Percentiles rank a stretch among this genome's conserved stretches.
phyloP scores from a whole-genome alignment of 495 filamentous ascomycete genomes.

The Tetracladium marchalianum region DNA sequence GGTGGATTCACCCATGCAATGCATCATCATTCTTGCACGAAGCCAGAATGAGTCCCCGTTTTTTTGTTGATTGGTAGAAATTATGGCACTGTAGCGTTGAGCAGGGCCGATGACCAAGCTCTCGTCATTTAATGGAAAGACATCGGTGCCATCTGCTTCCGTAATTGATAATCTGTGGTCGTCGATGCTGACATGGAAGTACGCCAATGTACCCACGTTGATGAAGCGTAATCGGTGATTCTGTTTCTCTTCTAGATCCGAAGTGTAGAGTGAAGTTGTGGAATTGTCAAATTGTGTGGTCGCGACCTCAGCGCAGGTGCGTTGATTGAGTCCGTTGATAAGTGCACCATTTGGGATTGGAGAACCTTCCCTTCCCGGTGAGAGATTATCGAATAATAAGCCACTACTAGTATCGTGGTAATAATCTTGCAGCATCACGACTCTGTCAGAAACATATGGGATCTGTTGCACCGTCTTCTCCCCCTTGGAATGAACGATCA shows the following conservation, averaged over 20 bases:
- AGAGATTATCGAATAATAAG: conserved; percentile 38
- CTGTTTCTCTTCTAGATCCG: conserved; percentile 35
- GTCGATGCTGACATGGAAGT: conserved; percentile 43
- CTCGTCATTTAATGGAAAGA: conserved; percentile 41
- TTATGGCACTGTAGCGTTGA: conserved; percentile 56
- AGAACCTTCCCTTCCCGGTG: conserved; percentile 42
- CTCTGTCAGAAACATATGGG: conserved; percentile 38
- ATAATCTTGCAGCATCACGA: conserved; percentile 48
- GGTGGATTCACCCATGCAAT: conserved; percentile 38
- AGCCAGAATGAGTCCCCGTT: conserved; percentile 48
- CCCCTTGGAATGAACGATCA: conserved; percentile 37
- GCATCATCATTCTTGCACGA: conserved; percentile 43
- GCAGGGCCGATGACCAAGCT: conserved; percentile 48
- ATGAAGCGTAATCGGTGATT: conserved; percentile 61
- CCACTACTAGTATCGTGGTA: conserved; percentile 44
- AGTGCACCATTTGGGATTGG: conserved; percentile 52
- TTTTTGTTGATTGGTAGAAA: conserved; percentile 46
- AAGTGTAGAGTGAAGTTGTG: conserved; percentile 31
- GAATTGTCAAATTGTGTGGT: conserved; percentile 35
- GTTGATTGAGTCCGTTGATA: conserved; percentile 51
- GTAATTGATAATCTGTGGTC: conserved; percentile 42
- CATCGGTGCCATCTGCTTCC: conserved; percentile 65
- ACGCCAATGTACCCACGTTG: conserved; percentile 52
- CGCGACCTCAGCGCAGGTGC: conserved; percentile 37
- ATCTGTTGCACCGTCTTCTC: conserved; percentile 30